phyloP scores from a whole-genome alignment of 768 basidiomycete genomes.

The Terana coerulea region DNA sequence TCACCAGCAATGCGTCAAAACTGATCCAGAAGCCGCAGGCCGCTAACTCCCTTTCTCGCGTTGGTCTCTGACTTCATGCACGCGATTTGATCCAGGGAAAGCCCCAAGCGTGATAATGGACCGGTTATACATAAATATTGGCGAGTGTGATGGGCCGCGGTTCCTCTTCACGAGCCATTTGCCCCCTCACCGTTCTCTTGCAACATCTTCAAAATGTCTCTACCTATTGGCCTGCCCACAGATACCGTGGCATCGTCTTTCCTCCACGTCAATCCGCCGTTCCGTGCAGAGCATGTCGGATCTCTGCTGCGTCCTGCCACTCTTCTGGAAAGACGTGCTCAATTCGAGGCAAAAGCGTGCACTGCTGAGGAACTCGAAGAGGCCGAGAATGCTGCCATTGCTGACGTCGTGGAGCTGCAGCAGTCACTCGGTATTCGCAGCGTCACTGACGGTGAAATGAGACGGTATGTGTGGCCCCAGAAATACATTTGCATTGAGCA shows the following conservation, averaged over 20 bases:
- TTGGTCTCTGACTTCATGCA: no score
- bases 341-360: conserved; percentile 38
- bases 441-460: conserved; percentile 58
- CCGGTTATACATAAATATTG: no score
- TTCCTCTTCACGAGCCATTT: no score
- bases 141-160: no score
- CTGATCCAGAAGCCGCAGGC: no score
- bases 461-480: conserved; percentile 17
- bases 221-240: background rate
- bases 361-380: conserved; percentile 39
- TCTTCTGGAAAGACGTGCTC: conserved; percentile 44
- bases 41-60: no score
- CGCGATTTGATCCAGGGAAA: no score
- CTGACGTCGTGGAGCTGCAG: conserved; percentile 50
- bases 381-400: conserved; percentile 50
- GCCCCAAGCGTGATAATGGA: no score
- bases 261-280: conserved; percentile 31
- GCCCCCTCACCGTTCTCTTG: no score
- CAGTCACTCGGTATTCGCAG: conserved; percentile 49
- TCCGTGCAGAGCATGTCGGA: conserved; percentile 56
- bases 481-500: background rate
- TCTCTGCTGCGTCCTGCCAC: conserved; percentile 52
- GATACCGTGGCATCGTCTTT: background rate
- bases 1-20: no score
- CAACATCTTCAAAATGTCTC: background rate